Evolutionary conservation across 176 grass and related monocot genomes (phyloP).

Genomic region (Oryza nivara): DNA sequence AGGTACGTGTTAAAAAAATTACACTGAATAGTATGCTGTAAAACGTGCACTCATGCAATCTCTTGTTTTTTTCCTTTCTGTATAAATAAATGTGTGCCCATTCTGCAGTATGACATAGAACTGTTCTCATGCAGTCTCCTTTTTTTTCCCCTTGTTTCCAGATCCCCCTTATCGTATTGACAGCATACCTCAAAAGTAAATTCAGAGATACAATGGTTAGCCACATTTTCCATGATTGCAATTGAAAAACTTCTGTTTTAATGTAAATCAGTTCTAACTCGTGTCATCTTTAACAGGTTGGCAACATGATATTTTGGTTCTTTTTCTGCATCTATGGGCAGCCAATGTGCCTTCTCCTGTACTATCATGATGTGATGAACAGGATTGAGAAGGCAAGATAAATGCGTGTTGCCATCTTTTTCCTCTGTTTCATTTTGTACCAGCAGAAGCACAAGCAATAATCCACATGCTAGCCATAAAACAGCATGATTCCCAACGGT

Average conservation of each 20-base stretch:
- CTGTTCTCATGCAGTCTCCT: slow-evolving; percentile 29
- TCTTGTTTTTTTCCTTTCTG: background rate
- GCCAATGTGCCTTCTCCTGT: slow-evolving; percentile 92
- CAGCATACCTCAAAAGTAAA: slow-evolving; percentile 82
- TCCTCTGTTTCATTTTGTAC: background rate
- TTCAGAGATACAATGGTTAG: slow-evolving; percentile 88
- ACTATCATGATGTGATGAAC: slow-evolving; percentile 99
- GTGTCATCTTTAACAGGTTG: slow-evolving; percentile 57
- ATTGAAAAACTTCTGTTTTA: background rate
- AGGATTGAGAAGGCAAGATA: slow-evolving; percentile 50
- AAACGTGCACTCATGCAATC: background rate
- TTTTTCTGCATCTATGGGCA: slow-evolving; percentile 97
- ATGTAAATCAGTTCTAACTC: slow-evolving; percentile 33
- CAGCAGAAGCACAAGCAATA: slow-evolving; percentile 38
- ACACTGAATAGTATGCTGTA: background rate
- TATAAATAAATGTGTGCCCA: background rate
- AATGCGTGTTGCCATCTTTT: background rate
- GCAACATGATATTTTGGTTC: slow-evolving; percentile 99
- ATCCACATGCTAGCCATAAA: background rate
- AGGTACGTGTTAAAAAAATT: slow-evolving; percentile 53
- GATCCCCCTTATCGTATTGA: slow-evolving; percentile 92
- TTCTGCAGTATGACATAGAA: background rate
- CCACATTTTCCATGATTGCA: slow-evolving; percentile 6
- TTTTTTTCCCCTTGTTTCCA: slow-evolving; percentile 28
- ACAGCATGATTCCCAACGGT: background rate